Base-by-base conservation (phyloP, 2,329 filamentous ascomycete genomes). In the Colletotrichum lentis region DNA sequence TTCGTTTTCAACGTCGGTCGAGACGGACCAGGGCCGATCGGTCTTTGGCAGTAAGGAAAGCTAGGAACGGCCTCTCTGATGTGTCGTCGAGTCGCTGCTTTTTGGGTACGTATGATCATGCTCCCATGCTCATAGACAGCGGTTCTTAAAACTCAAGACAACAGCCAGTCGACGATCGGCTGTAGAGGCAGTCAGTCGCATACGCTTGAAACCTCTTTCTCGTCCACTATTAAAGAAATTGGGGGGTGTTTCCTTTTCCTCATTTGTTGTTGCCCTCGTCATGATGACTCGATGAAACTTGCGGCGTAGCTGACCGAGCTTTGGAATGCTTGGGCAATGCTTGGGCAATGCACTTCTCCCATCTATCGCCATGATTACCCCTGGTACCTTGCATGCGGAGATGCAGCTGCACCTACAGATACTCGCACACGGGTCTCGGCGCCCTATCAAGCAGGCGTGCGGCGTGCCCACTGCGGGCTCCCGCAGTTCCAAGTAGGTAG, bases 341-440 rank as follows among this genome's bases (percentile, higher is more conserved):
- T n/a, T n/a, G n/a, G n/a, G n/a, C n/a, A n/a, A 11, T n/a, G 31
- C 20, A 11, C 16, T 43, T 22, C 39, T 56, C 31, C 16, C 58
- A 14, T 20, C n/a, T 27, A 35, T 24, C 22, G 22, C n/a, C 39
- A 4, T 43, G 16, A 22, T 50, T 64, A 55, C 65, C 65, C 65
- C 65, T 68, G 65, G 65, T 68, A 55, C 65, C 61, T 64, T 68
- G 61, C 65, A 68, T 64, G 43, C 22, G 27, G 49, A 55, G 56
- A 49, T 64, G 60, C 39, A 64, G 49, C 53, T 49, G 43, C 65
- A 60, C 54, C 55, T 54, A n/a, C n/a, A n/a, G n/a, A n/a, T n/a
- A 59, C 61, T 60, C 61, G 41, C 54, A 59, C 47, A 58, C 35
- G 27, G 54, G 61, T 24, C 39, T 56, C 39, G 49, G 46, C 43